Evolutionary conservation across 306 rosid species (phyloP), one percentile per base, ranked within the genome.

Genomic region (Sindora glabra): DNA sequence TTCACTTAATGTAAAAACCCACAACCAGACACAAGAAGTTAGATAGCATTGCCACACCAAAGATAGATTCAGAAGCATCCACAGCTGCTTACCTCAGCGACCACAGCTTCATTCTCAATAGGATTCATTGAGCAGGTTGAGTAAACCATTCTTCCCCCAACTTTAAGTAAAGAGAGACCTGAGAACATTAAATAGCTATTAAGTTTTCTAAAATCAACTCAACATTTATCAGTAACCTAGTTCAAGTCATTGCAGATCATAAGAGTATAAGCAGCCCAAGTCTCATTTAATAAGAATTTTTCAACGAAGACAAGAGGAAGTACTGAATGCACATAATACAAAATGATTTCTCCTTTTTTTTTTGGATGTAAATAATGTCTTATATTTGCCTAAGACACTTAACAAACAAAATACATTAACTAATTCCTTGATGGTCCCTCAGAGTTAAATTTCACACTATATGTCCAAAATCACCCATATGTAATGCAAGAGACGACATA

Each of bases 121-220:
- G 99, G 99, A 78, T 94, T 94, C 97, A 89, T 89, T 33, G 99
- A 89, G 77, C 99, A 94, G 4, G 99, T 94, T 25, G 97, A 94
- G 74, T 94, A 94, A 45, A 94, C 97, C 86, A 94, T 86, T 84
- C 90, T 84, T 56, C 95, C 99, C 52, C 95, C 97, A 75, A 86
- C 81, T 82, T 86, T 94, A 56, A 94, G 96, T 79, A 89, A 69
- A 64, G 87, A 73, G 62, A 86, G 13, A 69, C 99, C 99, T 94
- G 77, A 64, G 62, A 60, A 54, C 65, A 68, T 63, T 62, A 74
- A 67, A 45, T 19, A 61, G 46, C 17, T 8, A 26, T 12, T 58
- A 56, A 69, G 56, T 54, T 54, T 68, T 40, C n/a, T 52, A 52
- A 67, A 23, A 48, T 56, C 22, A 10, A 34, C 66, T 24, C 13